Percentiles rank a stretch among this genome's conserved stretches.
Conservation (phyloP, 371 early-diverging fungal species). For the Rhizopus microsporus region DNA sequence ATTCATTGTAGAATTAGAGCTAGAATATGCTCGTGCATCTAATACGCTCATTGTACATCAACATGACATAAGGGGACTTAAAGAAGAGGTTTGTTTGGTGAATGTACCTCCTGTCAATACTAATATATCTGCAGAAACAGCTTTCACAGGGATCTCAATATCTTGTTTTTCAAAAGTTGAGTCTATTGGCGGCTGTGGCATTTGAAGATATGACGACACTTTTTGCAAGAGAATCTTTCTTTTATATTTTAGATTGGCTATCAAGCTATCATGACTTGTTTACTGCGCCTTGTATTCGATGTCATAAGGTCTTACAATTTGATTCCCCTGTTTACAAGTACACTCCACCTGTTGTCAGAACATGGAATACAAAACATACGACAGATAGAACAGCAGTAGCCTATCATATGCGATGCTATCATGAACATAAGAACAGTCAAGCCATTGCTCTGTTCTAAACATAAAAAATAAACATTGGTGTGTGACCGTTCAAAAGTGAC, state of each 20-base stretch:
- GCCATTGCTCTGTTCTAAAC: slow-evolving; percentile 1
- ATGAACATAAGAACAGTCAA: slow-evolving; percentile 20
- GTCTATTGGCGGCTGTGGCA: slow-evolving; percentile 32
- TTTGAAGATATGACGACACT: slow-evolving; percentile 41
- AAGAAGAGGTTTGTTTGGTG: slow-evolving; percentile 34
- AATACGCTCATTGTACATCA: slow-evolving; percentile 39
- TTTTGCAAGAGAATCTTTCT: slow-evolving; percentile 36
- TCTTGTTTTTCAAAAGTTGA: slow-evolving; percentile 42
- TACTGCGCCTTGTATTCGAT: slow-evolving; percentile 41
- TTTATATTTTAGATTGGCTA: slow-evolving; percentile 42
- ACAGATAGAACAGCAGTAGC: slow-evolving; percentile 22
- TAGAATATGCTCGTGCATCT: slow-evolving; percentile 32
- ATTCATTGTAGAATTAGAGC: slow-evolving; percentile 30
- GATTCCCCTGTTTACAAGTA: slow-evolving; percentile 49
- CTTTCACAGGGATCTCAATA: slow-evolving; percentile 37
- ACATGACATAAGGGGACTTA: slow-evolving; percentile 39
- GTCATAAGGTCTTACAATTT: slow-evolving; percentile 44
- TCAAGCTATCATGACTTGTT: slow-evolving; percentile 42
- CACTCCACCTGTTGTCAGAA: slow-evolving; percentile 48
- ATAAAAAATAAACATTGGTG: neutral
- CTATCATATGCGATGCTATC: slow-evolving; percentile 44
- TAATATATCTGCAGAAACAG: slow-evolving; percentile 6
- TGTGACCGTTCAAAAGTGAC: slow-evolving; percentile 5
- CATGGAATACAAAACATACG: slow-evolving; percentile 35
- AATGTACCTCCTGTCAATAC: neutral